Percentiles rank a stretch among this genome's conserved stretches.
These are phyloP conservation scores for Neonectria punicea DNA, from an alignment of 2,329 filamentous ascomycete species.

Conservation along the genomic window DNA sequence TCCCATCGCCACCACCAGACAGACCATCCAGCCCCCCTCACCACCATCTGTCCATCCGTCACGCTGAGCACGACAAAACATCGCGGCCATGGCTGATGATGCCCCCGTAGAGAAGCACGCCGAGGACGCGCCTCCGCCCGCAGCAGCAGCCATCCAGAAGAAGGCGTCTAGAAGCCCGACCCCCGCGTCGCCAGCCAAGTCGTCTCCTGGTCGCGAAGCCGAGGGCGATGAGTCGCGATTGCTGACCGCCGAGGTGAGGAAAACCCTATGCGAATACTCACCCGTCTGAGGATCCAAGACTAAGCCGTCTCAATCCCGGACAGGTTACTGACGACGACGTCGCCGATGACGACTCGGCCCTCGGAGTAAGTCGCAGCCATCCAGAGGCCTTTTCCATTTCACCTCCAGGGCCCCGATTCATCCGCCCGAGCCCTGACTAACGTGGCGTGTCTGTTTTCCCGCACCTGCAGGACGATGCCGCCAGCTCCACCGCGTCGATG, in stretches of 20 bases:
- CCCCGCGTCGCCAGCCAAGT: neutral
- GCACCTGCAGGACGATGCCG: constrained; percentile 37
- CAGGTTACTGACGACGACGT: constrained; percentile 11
- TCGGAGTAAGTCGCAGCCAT: constrained; percentile 28
- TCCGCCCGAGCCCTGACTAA: neutral
- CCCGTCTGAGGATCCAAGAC: neutral
- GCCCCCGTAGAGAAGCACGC: neutral
- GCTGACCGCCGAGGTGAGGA: constrained; percentile 32
- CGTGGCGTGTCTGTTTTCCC: constrained; percentile 1
- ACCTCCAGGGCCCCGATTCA: neutral
- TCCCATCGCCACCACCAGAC: neutral
- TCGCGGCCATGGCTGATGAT: neutral
- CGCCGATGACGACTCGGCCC: constrained; percentile 37
- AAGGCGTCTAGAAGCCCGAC: neutral
- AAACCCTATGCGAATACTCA: too few relatives aligned
- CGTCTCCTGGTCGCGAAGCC: neutral
- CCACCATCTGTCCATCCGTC: neutral
- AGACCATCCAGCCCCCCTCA: neutral
- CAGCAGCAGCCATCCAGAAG: neutral
- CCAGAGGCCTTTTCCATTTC: neutral
- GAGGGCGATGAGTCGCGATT: constrained; percentile 18
- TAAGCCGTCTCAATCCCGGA: neutral
- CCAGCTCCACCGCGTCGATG: constrained; percentile 46
- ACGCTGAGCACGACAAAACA: neutral
- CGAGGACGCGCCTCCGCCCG: neutral